These are phyloP conservation scores for Cerioporus squamosus DNA, from an alignment of 1,284 basidiomycete species.

Conservation along the genomic window DNA sequence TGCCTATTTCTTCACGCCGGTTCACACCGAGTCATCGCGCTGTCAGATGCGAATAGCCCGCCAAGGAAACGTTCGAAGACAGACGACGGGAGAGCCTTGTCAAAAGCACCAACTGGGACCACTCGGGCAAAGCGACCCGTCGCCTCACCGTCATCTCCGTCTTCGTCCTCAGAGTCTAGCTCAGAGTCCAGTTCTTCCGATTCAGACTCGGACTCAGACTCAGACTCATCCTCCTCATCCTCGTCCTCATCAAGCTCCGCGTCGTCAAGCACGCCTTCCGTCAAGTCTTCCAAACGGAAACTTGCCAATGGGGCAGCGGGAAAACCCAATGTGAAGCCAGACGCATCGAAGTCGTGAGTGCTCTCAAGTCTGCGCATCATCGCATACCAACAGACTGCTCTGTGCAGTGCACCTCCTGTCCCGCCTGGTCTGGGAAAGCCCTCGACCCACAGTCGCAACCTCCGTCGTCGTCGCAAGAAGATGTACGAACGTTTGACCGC, in stretches of 20 bases:
- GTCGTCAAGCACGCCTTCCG: conserved; percentile 9
- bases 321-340: not conserved
- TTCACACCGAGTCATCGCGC: not conserved
- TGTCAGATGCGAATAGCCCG: conserved; percentile 6
- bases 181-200: conserved; percentile 28
- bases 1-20: not conserved
- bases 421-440: conserved; percentile 71
- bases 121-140: not conserved
- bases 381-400: no score
- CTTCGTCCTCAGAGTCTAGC: conserved; percentile 12
- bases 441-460: conserved; percentile 68
- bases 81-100: not conserved
- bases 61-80: conserved; percentile 25
- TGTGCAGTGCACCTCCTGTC: conserved; percentile 32
- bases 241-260: conserved; percentile 3
- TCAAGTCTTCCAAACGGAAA: conserved; percentile 3
- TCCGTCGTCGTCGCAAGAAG: conserved; percentile 59
- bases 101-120: not conserved
- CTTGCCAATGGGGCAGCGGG: no score
- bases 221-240: conserved; percentile 21
- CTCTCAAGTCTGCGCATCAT: no score
- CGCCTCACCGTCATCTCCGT: not conserved
- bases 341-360: not conserved
- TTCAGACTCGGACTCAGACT: conserved; percentile 22
- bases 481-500: conserved; percentile 37